Base-by-base conservation (phyloP, 2,329 filamentous ascomycete species). In the Stemphylium lycopersici region DNA sequence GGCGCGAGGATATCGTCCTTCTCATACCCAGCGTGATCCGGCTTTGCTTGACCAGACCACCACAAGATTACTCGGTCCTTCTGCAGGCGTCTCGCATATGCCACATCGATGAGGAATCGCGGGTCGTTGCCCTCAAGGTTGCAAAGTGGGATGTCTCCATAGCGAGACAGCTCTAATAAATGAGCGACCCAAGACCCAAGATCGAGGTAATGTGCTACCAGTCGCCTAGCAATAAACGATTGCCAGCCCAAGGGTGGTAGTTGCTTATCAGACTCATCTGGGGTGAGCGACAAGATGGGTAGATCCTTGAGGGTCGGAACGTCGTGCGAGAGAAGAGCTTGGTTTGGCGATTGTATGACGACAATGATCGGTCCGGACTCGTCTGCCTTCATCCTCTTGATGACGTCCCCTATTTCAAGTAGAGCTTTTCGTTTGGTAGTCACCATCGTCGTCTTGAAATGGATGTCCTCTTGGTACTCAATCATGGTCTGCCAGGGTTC, bases 21-120 rank as follows among this genome's bases (percentile, higher is more conserved):
- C 73, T 99, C 95, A 72, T 97, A 92, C 0, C 95, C 95, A 40
- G 92, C 95, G 76, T 99, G 95, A 71, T 99, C 95, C 1, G 96
- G 95, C 46, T 89, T 86, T 0, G 93, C 87, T 6, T 89, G 88
- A 8, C 86, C 83, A 15, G 93, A 98, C 95, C 95, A 99, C 95
- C 95, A 99, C 6, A 99, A 80, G 5, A 99, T 90, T 1, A 99
- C 91, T 52, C 93, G 92, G 70, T 93, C 96, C 62, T 90, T 89
- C 69, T 96, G 91, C 46, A 99, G 79, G 15, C 93, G 85, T 52
- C 96, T 84, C 0, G 95, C 95, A 72, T 98, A 99, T 0, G 93
- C 90, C 50, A 99, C 86, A 71, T 99, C 95, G 65, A 99, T 99
- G 49, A 99, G 79, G 78, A 95, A 98, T 3, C 91, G 87, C 24